A percentile compares a stretch with the other conserved stretches of the same genome.
Evolutionary conservation across 495 filamentous ascomycete genomes (phyloP).

Genomic region (Aspergillus sclerotiicarbonarius): DNA sequence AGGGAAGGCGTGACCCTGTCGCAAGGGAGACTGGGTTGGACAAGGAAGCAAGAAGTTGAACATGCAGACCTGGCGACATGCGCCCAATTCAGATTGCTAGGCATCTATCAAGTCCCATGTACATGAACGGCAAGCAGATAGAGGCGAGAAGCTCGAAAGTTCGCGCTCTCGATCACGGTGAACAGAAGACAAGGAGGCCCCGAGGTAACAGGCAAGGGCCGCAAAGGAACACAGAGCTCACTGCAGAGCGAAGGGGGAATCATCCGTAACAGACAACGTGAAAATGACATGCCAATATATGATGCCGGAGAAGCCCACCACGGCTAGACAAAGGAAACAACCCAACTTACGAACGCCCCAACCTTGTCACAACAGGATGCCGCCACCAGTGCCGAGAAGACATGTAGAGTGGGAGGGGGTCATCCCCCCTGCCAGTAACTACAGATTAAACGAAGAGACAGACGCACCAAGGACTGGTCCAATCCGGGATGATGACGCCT

Average conservation of each 20-base stretch:
- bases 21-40: not conserved
- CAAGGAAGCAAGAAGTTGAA: not conserved
- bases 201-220: conserved; percentile 10
- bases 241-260: conserved; percentile 31
- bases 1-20: not conserved
- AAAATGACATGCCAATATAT: conserved; percentile 6
- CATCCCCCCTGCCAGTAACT: conserved; percentile 10
- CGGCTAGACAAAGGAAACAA: not conserved
- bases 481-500: conserved; percentile 11
- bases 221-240: conserved; percentile 14
- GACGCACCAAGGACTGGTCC: conserved; percentile 9
- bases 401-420: not conserved
- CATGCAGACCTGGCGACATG: not conserved
- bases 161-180: conserved; percentile 11
- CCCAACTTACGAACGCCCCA: conserved; percentile 11
- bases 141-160: conserved; percentile 1
- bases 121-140: not conserved
- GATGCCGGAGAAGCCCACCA: conserved; percentile 1
- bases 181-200: conserved; percentile 8
- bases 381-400: not conserved
- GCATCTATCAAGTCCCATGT: not conserved
- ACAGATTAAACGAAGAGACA: conserved; percentile 16
- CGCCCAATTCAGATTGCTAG: not conserved
- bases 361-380: conserved; percentile 6
- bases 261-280: conserved; percentile 27